A percentile compares a stretch with the other conserved stretches of the same genome.
phyloP scores from a whole-genome alignment of 2,329 filamentous ascomycete species.

The Sporothrix dimorphospora region DNA sequence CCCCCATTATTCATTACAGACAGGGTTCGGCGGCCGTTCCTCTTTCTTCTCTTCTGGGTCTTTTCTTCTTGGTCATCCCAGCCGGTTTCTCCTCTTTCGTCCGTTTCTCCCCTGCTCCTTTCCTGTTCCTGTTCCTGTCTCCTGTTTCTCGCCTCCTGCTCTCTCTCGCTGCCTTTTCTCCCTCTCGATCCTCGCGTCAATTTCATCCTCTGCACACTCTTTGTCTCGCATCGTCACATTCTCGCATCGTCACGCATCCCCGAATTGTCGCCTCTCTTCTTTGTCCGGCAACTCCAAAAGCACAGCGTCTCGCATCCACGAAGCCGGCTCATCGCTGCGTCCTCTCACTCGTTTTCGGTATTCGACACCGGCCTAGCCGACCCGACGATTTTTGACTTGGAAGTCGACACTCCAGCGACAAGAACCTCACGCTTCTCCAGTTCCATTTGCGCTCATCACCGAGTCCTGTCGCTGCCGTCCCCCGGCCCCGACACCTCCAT shows the following conservation, averaged over 20 bases:
- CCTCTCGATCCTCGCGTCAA: neutral
- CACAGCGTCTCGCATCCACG: neutral
- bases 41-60: neutral
- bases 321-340: neutral
- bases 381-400: neutral
- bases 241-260: neutral
- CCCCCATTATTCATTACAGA: conserved; percentile 12
- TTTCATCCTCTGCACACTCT: neutral
- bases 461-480: neutral
- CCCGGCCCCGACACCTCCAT: neutral
- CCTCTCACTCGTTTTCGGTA: neutral
- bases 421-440: neutral
- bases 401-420: neutral
- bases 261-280: neutral
- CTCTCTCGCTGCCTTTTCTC: neutral
- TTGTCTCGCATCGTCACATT: neutral
- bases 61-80: neutral
- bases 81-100: conserved; percentile 23
- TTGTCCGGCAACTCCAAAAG: neutral
- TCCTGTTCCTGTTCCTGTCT: conserved; percentile 10
- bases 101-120: conserved; percentile 6
- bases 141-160: conserved; percentile 16
- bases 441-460: neutral
- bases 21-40: neutral
- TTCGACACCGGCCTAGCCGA: neutral